A percentile compares a stretch with the other conserved stretches of the same genome.
phyloP scores from a whole-genome alignment of 345 rosid species.

The Turnera subulata region DNA sequence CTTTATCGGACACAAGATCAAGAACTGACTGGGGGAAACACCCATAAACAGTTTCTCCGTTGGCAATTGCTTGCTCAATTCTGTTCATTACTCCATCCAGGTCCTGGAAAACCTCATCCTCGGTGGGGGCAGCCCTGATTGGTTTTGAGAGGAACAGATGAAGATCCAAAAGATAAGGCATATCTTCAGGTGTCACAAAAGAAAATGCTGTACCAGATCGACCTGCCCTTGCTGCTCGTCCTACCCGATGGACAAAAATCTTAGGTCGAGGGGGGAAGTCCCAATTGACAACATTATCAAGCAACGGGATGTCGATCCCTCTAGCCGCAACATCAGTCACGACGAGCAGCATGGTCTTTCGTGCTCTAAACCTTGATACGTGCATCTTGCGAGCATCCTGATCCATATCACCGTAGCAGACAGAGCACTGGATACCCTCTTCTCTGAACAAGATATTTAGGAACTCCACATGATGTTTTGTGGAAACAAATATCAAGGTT shows the following conservation, averaged over 20 bases:
- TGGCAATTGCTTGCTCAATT: slow-evolving; percentile 69
- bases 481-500: slow-evolving; percentile 88
- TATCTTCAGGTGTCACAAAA: slow-evolving; percentile 82
- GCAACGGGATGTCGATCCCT: slow-evolving; percentile 94
- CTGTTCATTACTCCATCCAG: slow-evolving; percentile 64
- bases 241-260: slow-evolving; percentile 93
- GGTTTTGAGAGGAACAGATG: slow-evolving; percentile 92
- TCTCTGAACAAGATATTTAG: slow-evolving; percentile 66
- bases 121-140: slow-evolving; percentile 80
- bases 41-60: slow-evolving; percentile 86
- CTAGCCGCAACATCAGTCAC: slow-evolving; percentile 98
- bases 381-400: slow-evolving; percentile 94
- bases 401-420: slow-evolving; percentile 98
- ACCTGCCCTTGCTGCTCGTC: slow-evolving; percentile 95
- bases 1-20: slow-evolving; percentile 78
- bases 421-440: slow-evolving; percentile 84
- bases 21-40: slow-evolving; percentile 82
- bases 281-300: slow-evolving; percentile 97
- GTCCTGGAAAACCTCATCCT: slow-evolving; percentile 84
- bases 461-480: slow-evolving; percentile 96
- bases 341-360: slow-evolving; percentile 80
- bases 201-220: slow-evolving; percentile 89
- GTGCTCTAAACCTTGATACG: slow-evolving; percentile 76
- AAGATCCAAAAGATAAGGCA: slow-evolving; percentile 87
- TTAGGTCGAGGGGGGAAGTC: slow-evolving; percentile 96